These are phyloP conservation scores for Verbena officinalis DNA, from an alignment of 257 asterid species.

Conservation along the genomic window DNA sequence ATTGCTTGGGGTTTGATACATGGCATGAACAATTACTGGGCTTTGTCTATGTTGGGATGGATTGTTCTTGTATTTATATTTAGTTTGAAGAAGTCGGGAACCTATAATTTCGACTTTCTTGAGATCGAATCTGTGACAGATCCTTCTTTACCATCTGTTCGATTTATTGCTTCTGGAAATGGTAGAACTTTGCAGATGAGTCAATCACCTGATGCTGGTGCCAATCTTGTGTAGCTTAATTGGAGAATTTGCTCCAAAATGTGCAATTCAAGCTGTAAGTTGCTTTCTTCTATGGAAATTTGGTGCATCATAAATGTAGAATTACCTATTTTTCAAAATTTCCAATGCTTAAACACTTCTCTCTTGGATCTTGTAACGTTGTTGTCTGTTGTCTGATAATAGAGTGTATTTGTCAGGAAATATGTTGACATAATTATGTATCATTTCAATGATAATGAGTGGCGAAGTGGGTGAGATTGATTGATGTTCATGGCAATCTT, in stretches of 20 bases:
- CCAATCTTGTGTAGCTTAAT: constrained; percentile 64
- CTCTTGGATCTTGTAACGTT: constrained; percentile 18
- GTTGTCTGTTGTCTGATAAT: constrained; percentile 15
- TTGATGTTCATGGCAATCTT: constrained; percentile 21
- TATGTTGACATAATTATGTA: constrained; percentile 11
- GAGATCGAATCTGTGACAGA: constrained; percentile 88
- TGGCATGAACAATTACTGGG: constrained; percentile 97
- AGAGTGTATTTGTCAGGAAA: constrained; percentile 18
- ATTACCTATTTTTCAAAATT: constrained; percentile 11
- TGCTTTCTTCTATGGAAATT: not conserved
- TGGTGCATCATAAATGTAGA: constrained; percentile 21
- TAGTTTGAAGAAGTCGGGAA: constrained; percentile 92
- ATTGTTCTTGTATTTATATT: constrained; percentile 57
- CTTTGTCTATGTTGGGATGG: constrained; percentile 86
- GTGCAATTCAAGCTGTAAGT: constrained; percentile 12
- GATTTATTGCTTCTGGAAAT: constrained; percentile 66
- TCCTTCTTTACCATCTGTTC: constrained; percentile 77
- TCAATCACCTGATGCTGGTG: constrained; percentile 48
- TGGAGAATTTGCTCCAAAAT: constrained; percentile 11
- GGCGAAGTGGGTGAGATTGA: constrained; percentile 17
- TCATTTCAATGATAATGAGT: constrained; percentile 10
- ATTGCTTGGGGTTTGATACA: constrained; percentile 91
- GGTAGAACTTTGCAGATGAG: constrained; percentile 80
- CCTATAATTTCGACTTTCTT: constrained; percentile 65
- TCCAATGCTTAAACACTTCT: not conserved